Evolutionary conservation across 192 early-diverging fungal species (phyloP).

Genomic region (Endogone sp.): DNA sequence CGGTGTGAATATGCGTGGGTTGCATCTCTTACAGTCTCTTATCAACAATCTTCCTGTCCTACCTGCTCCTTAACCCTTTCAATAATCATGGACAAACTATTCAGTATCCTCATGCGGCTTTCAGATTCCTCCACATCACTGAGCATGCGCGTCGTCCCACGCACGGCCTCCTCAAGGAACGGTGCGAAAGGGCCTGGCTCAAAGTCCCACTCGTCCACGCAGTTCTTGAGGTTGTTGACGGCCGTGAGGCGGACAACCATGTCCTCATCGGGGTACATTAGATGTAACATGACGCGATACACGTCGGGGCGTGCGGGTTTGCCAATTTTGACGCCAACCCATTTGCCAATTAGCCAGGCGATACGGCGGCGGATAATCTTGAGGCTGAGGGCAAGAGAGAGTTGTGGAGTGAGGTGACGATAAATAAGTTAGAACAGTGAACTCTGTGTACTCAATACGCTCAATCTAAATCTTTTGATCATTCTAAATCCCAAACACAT

Average conservation of each 20-base stretch:
- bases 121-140: constrained; percentile 70
- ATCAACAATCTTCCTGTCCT: neutral
- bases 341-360: constrained; percentile 80
- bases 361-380: constrained; percentile 62
- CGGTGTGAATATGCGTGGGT: too few species aligned
- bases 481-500: too few species aligned
- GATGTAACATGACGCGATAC: constrained; percentile 68
- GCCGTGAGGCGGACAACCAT: constrained; percentile 80
- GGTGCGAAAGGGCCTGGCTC: constrained; percentile 62
- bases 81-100: constrained; percentile 68
- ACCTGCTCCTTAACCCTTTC: constrained; percentile 71
- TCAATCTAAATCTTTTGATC: neutral
- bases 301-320: constrained; percentile 56
- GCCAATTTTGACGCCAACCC: constrained; percentile 76
- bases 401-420: neutral
- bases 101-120: constrained; percentile 68
- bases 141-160: constrained; percentile 54
- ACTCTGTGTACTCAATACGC: neutral
- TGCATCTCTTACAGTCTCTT: neutral
- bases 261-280: constrained; percentile 68
- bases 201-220: constrained; percentile 91
- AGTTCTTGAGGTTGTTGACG: constrained; percentile 53
- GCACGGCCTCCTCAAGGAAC: constrained; percentile 58
- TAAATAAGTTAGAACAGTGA: neutral
- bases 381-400: constrained; percentile 22